phyloP scores from a whole-genome alignment of 2,329 filamentous ascomycete genomes.

The Diaporthe sp. region DNA sequence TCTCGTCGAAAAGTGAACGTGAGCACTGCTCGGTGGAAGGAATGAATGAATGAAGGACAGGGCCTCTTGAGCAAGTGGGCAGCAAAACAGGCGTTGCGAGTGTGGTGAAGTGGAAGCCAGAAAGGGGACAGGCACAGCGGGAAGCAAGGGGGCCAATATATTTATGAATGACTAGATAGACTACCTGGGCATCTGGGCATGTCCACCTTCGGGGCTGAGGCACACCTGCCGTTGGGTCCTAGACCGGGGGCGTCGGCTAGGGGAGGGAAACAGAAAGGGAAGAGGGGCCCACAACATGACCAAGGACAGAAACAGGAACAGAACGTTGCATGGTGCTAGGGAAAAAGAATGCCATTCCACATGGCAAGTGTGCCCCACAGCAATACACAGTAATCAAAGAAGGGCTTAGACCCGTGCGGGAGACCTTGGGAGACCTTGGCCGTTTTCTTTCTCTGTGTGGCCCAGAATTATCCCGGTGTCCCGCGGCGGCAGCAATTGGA shows the following conservation, averaged over 20 bases:
- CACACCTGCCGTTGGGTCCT: not conserved
- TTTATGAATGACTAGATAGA: constrained; percentile 32
- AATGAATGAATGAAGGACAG: constrained; percentile 39
- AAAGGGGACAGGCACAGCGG: not conserved
- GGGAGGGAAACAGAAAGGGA: constrained; percentile 21
- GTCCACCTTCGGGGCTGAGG: constrained; percentile 25
- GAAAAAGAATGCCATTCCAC: constrained; percentile 25
- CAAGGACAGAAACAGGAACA: constrained; percentile 16
- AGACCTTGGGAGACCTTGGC: not conserved
- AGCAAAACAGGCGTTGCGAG: constrained; percentile 31
- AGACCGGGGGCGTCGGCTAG: constrained; percentile 22
- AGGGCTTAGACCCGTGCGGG: constrained; percentile 23
- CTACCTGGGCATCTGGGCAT: constrained; percentile 4
- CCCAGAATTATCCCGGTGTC: constrained; percentile 1
- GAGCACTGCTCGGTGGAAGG: constrained; percentile 42
- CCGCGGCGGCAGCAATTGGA: constrained; percentile 22
- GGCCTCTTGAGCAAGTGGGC: constrained; percentile 22
- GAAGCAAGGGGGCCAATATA: constrained; percentile 26
- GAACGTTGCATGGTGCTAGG: constrained; percentile 29
- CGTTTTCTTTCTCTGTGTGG: constrained; percentile 12
- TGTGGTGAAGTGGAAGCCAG: constrained; percentile 14
- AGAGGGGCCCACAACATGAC: constrained; percentile 16
- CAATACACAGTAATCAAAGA: constrained; percentile 16
- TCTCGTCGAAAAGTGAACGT: constrained; percentile 36
- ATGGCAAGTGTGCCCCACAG: constrained; percentile 31